Evolutionary conservation across 768 basidiomycete species (phyloP), one percentile per base, ranked within the genome.

Genomic region (Leccinum disarticulatum): DNA sequence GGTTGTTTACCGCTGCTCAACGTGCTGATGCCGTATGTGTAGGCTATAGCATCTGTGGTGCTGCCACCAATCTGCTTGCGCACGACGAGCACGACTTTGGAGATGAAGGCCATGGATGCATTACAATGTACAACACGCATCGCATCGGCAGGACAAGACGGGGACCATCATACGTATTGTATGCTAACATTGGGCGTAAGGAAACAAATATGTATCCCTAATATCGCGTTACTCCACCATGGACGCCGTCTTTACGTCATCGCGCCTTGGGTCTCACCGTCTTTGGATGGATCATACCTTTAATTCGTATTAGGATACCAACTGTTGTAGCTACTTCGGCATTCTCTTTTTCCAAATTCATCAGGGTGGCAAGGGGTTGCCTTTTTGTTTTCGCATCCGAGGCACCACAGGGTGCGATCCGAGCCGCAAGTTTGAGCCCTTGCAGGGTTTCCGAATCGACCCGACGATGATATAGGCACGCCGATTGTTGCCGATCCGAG

Each of bases 101-200:
- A 58, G 46, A 61, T 43, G n/a, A 22, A 57, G 55, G 65, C 65
- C 59, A 33, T 51, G 60, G 56, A 57, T 68, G 69, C 66, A 55
- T 57, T 14, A 66, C 69, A 70, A 69, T 70, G 68, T 70, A 69
- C 52, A 56, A 43, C 66, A 60, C n/a, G 68, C 68, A 68, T 70
- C 57, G 30, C 33, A 31, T 59, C 35, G 65, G 68, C 65, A 11
- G 65, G 58, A 69, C 62, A 14, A 27, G 41, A 43, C 41, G n/a
- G 41, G 41, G 41, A 43, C 41, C 47, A 54, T n/a, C 38, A 28
- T 33, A 38, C 19, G 19, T 56, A 60, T 46, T 38, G 19, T 53
- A 54, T 66, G 46, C 25, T 28, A 28, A 35, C 22, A 51, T 51
- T 55, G 58, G 63, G 58, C 27, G 46, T 25, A 46, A 60, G 60